Conservation (phyloP, 805 yeast genomes). For the Zygosaccharomyces bailii region DNA sequence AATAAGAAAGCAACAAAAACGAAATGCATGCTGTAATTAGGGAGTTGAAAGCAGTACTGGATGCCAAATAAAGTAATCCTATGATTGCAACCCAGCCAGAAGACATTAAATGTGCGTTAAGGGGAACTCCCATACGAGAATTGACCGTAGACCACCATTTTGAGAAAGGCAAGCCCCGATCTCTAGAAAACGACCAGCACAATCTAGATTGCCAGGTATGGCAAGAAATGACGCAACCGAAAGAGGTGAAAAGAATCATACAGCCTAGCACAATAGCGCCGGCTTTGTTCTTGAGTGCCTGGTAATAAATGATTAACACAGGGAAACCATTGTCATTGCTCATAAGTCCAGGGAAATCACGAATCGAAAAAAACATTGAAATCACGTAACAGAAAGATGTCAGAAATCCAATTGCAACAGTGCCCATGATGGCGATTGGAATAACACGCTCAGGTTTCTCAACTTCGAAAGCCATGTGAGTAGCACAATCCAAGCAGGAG, state of each 20-base stretch:
- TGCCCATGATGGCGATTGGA: constrained; percentile 64
- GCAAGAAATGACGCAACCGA: constrained; percentile 61
- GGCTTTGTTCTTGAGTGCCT: constrained; percentile 50
- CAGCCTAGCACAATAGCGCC: constrained; percentile 57
- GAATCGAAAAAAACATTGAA: constrained; percentile 60
- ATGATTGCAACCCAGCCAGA: constrained; percentile 50
- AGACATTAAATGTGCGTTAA: constrained; percentile 60
- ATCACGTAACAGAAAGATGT: constrained; percentile 55
- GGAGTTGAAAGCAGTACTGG: constrained; percentile 65
- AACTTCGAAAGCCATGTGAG: constrained; percentile 71
- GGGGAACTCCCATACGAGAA: constrained; percentile 52
- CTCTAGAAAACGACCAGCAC: constrained; percentile 72
- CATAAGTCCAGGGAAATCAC: constrained; percentile 47
- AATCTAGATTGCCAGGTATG: constrained; percentile 72
- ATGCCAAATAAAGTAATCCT: constrained; percentile 61
- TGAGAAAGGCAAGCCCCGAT: constrained; percentile 62
- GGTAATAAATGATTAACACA: constrained; percentile 59
- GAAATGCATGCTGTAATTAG: constrained; percentile 61
- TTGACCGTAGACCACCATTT: constrained; percentile 51
- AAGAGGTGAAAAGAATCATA: constrained; percentile 52
- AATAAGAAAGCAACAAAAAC: constrained; percentile 56
- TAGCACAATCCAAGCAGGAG: constrained; percentile 65
- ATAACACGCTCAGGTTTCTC: constrained; percentile 55
- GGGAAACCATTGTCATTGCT: constrained; percentile 58
- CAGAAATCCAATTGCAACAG: constrained; percentile 65